Conservation (phyloP, 768 basidiomycete genomes). For the Hemileccinum rubropunctum region DNA sequence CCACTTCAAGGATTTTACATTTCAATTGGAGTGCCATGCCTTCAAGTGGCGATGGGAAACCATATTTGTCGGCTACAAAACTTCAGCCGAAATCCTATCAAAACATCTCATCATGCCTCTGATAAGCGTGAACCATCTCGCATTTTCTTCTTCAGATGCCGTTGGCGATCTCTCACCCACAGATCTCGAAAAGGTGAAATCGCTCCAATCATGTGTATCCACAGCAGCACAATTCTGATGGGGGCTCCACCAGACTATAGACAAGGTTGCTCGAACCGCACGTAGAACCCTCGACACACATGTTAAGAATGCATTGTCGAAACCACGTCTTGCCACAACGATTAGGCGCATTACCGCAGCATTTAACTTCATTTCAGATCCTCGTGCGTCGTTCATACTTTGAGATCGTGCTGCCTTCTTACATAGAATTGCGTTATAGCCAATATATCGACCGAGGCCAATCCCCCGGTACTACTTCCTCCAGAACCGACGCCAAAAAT, state of each 20-base stretch:
- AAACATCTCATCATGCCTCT: conserved; percentile 76
- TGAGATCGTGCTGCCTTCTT: conserved; percentile 1
- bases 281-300: conserved; percentile 69
- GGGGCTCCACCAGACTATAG: conserved; percentile 49
- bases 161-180: conserved; percentile 52
- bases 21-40: conserved; percentile 53
- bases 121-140: conserved; percentile 66
- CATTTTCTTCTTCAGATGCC: conserved; percentile 59
- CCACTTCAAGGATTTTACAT: conserved; percentile 57
- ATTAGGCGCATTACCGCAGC: conserved; percentile 70
- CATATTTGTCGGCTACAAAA: conserved; percentile 57
- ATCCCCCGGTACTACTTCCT: conserved; percentile 42
- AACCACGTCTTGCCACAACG: conserved; percentile 63
- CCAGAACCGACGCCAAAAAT: conserved; percentile 16
- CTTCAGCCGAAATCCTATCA: conserved; percentile 71
- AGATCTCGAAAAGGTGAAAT: conserved; percentile 64
- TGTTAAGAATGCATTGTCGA: conserved; percentile 67
- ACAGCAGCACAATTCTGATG: conserved; percentile 5
- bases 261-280: conserved; percentile 67
- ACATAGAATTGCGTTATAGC: conserved; percentile 39
- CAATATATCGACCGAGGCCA: conserved; percentile 44
- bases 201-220: not conserved
- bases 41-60: conserved; percentile 85
- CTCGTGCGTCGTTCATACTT: conserved; percentile 49
- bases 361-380: conserved; percentile 62